Evolutionary conservation across 208 protist species (phyloP), one percentile per base, ranked within the genome.

Genomic region (Trypanosoma theileri): DNA sequence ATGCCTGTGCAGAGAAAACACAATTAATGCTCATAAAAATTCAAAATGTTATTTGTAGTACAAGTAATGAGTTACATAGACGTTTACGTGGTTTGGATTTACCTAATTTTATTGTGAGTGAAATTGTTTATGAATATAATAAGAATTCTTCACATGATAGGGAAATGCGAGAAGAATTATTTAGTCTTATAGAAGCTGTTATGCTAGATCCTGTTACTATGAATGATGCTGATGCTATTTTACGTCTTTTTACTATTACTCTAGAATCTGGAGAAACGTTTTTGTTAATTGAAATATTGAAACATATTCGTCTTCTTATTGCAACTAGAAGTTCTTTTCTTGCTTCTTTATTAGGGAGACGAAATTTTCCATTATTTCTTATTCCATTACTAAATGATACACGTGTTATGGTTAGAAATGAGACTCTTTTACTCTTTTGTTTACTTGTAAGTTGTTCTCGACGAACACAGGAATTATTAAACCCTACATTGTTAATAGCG

Each of bases 401-500:
- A 7, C 65, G 50, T 51, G 48, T 66, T 22, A 56, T 28, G 19
- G 80, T 92, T 52, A 84, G 82, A 35, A 75, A 79, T 40, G 87
- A 96, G 59, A 81, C 77, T 3, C 66, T 93, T 9, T 71, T 96
- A 61, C 80, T 86, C 51, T 72, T 96, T 26, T 74, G 84, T 50
- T 76, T 92, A 19, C 66, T 96, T 28, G 77, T 79, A 17, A 75
- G 68, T 51, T 85, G 84, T 46, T 96, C 90, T 35, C 71, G 80
- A 62, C 72, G 77, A 21, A 89, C 84, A 12, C 87, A 93, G 66
- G 85, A 93, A 72, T 71, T 92, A 24, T 81, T 96, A 77, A 93
- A 89, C 63, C 81, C 90, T 10, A 60, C 76, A 19, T 56, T 91
- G 55, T 44, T 88, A 26, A 65, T 66, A 13, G 67, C 71, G 48